Evolutionary conservation across 352 stramenopile species (phyloP).

Genomic region (Pythium aristosporum): DNA sequence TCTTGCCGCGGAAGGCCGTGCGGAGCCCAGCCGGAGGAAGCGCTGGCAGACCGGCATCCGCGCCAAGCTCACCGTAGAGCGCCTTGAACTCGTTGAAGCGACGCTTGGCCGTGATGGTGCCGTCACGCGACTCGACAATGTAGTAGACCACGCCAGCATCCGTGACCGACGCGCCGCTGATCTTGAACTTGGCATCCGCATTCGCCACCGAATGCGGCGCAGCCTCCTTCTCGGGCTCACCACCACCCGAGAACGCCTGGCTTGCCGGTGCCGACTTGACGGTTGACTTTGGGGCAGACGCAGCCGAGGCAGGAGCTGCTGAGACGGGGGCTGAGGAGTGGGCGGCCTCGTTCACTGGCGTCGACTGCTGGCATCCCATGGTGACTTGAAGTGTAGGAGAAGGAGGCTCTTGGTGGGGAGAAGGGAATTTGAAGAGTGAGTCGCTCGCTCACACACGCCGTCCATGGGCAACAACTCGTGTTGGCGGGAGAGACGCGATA

Average conservation of each 20-base stretch:
- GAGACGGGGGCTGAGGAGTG: slow-evolving; percentile 8
- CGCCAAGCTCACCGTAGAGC: slow-evolving; percentile 46
- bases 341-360: slow-evolving; percentile 36
- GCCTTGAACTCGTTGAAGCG: slow-evolving; percentile 84
- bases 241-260: slow-evolving; percentile 22
- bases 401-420: slow-evolving; percentile 13
- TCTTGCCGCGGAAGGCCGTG: slow-evolving; percentile 47
- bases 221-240: slow-evolving; percentile 23
- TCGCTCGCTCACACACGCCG: background rate
- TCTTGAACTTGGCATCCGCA: slow-evolving; percentile 16
- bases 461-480: background rate
- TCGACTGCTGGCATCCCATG: slow-evolving; percentile 82
- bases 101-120: slow-evolving; percentile 49
- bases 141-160: slow-evolving; percentile 72
- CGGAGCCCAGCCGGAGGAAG: slow-evolving; percentile 50
- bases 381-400: slow-evolving; percentile 4
- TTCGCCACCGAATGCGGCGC: background rate
- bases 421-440: slow-evolving; percentile 19
- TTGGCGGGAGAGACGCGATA: slow-evolving; percentile 9
- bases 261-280: slow-evolving; percentile 44
- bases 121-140: slow-evolving; percentile 45
- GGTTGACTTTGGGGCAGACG: slow-evolving; percentile 19
- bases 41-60: slow-evolving; percentile 36
- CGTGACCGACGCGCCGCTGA: slow-evolving; percentile 64
- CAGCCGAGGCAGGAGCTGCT: slow-evolving; percentile 19